phyloP scores from a whole-genome alignment of 192 early-diverging fungal species.

The Umbelopsis sp. region DNA sequence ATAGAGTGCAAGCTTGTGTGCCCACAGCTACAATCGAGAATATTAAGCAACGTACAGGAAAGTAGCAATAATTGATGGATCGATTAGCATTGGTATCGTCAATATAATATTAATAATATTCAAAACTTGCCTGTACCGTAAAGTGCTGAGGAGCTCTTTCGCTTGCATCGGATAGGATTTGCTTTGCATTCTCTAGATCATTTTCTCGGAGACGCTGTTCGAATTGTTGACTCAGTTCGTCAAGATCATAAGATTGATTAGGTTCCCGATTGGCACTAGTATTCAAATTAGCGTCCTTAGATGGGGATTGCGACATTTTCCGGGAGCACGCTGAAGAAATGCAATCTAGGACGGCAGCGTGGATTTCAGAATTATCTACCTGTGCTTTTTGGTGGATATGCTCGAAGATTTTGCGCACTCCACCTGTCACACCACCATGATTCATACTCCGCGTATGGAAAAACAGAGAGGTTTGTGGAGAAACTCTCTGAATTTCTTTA shows the following conservation, averaged over 20 bases:
- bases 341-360: not conserved
- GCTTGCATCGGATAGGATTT: not conserved
- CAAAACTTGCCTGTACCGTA: not conserved
- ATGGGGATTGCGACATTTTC: not conserved
- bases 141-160: slow-evolving; percentile 3
- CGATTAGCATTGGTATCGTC: not conserved
- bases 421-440: slow-evolving; percentile 8
- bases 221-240: not conserved
- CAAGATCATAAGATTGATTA: not conserved
- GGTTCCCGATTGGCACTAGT: not conserved
- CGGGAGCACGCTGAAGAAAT: not conserved
- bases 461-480: not conserved
- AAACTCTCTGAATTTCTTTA: too few relatives aligned
- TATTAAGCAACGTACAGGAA: too few relatives aligned
- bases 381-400: not conserved
- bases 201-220: not conserved
- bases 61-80: too few relatives aligned
- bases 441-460: slow-evolving; percentile 1
- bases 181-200: not conserved
- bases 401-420: not conserved
- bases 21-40: not conserved
- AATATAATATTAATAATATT: not conserved
- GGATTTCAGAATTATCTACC: not conserved
- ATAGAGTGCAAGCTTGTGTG: not conserved
- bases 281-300: not conserved